Percentiles rank a stretch among this genome's conserved stretches.
phyloP scores from a whole-genome alignment of 306 rosid genomes.

The Vigna trinervia region DNA sequence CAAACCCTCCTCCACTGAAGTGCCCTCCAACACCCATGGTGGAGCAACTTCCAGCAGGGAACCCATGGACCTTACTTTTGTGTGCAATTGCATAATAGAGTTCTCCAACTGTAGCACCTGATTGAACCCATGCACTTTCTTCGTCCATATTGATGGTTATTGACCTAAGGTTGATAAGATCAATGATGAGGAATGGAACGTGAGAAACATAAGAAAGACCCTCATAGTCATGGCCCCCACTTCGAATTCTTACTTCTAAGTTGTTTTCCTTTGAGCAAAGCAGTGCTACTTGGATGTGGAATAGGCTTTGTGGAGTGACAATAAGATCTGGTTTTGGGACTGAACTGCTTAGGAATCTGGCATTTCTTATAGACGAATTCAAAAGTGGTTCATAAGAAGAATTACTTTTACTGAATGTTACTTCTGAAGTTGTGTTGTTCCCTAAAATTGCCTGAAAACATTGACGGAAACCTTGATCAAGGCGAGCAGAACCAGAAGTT shows the following conservation, averaged over 20 bases:
- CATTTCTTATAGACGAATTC: slow-evolving; percentile 51
- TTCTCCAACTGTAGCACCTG: slow-evolving; percentile 53
- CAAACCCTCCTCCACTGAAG: slow-evolving; percentile 49
- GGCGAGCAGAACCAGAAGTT: neutral
- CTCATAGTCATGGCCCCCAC: slow-evolving; percentile 53
- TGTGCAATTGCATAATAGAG: slow-evolving; percentile 45
- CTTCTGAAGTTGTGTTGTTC: slow-evolving; percentile 26
- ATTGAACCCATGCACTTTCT: slow-evolving; percentile 49
- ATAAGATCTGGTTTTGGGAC: slow-evolving; percentile 55
- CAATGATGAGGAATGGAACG: slow-evolving; percentile 42
- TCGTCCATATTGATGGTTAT: slow-evolving; percentile 36
- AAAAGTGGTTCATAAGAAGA: slow-evolving; percentile 47
- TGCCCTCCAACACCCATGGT: slow-evolving; percentile 53
- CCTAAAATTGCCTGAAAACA: slow-evolving; percentile 31
- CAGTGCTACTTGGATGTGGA: slow-evolving; percentile 43
- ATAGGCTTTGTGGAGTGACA: slow-evolving; percentile 47
- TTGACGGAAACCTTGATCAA: slow-evolving; percentile 30
- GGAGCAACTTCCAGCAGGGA: slow-evolving; percentile 48
- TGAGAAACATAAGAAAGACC: slow-evolving; percentile 46
- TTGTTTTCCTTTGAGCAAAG: slow-evolving; percentile 28
- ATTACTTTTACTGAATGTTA: slow-evolving; percentile 38
- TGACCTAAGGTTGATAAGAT: slow-evolving; percentile 37
- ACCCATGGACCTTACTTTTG: slow-evolving; percentile 39
- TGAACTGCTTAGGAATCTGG: slow-evolving; percentile 46
- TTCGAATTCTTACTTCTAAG: slow-evolving; percentile 38